Evolutionary conservation across 768 basidiomycete species (phyloP).

Genomic region (Paxillus rubicundulus): DNA sequence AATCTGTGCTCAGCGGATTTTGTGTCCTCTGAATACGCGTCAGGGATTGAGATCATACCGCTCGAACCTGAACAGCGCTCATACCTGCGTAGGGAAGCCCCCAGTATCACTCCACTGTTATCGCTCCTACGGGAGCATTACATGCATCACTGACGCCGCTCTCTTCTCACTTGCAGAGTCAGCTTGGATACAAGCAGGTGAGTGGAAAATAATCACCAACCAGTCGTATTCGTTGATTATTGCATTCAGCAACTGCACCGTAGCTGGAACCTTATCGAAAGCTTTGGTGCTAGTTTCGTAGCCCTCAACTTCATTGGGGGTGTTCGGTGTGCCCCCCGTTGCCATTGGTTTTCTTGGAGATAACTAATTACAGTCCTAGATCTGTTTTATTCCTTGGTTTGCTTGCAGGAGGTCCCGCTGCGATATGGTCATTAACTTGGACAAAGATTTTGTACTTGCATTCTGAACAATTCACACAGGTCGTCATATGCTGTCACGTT

Average conservation of each 20-base stretch:
- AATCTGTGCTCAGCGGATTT: conserved; percentile 8
- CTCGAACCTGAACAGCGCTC: conserved; percentile 96
- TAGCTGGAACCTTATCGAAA: conserved; percentile 79
- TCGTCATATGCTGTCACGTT: conserved; percentile 81
- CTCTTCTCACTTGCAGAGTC: conserved; percentile 47
- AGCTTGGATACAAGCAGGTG: conserved; percentile 81
- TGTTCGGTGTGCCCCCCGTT: conserved; percentile 53
- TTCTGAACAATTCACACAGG: conserved; percentile 45
- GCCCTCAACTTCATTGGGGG: conserved; percentile 90
- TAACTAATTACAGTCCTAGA: conserved; percentile 34
- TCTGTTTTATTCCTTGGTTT: conserved; percentile 79
- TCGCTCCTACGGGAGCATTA: conserved; percentile 40
- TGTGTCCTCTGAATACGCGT: conserved; percentile 29
- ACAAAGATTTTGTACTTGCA: background rate
- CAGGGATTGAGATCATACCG: conserved; percentile 95
- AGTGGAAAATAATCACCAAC: background rate
- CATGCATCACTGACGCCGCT: conserved; percentile 48
- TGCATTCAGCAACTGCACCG: conserved; percentile 74
- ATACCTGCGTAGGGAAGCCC: conserved; percentile 98
- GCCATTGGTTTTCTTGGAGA: conserved; percentile 3
- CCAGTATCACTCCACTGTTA: conserved; percentile 56
- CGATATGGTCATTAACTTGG: conserved; percentile 58
- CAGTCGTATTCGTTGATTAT: conserved; percentile 2
- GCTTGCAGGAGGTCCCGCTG: conserved; percentile 82
- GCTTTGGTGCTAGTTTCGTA: conserved; percentile 84